Percentiles rank a stretch among this genome's conserved stretches.
Conservation (phyloP, 2,329 filamentous ascomycete species). For the Ophiostoma perfectum region DNA sequence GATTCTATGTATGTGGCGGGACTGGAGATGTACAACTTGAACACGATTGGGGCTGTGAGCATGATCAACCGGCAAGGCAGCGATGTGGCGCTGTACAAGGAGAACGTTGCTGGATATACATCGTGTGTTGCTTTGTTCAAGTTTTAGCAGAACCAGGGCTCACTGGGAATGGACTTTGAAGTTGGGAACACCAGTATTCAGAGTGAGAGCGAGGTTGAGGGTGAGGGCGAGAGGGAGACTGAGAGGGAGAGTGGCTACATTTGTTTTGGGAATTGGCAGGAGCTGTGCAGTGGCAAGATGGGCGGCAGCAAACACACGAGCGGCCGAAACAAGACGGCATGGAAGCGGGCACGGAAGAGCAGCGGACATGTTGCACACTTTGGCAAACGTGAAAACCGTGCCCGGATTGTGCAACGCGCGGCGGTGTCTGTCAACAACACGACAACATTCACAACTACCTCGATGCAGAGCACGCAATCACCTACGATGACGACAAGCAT, state of each 20-base stretch:
- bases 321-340: background rate
- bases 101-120: constrained; percentile 28
- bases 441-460: background rate
- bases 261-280: constrained; percentile 22
- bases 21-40: constrained; percentile 40
- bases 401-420: too few relatives aligned
- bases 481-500: constrained; percentile 8
- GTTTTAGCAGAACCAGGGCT: constrained; percentile 24
- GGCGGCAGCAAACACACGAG: background rate
- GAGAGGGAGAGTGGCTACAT: constrained; percentile 15
- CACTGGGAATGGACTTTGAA: constrained; percentile 10
- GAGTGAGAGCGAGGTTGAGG: background rate
- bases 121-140: constrained; percentile 29
- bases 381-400: background rate
- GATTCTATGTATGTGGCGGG: constrained; percentile 2
- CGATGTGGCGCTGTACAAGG: constrained; percentile 25
- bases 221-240: background rate
- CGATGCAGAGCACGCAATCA: background rate
- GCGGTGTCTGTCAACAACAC: background rate
- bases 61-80: constrained; percentile 25
- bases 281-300: constrained; percentile 14
- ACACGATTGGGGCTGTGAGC: constrained; percentile 38
- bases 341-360: constrained; percentile 3
- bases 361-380: background rate
- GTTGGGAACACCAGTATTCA: background rate